Evolutionary conservation across 1,284 basidiomycete genomes (phyloP).

Genomic region (Anthracocystis walkeri): DNA sequence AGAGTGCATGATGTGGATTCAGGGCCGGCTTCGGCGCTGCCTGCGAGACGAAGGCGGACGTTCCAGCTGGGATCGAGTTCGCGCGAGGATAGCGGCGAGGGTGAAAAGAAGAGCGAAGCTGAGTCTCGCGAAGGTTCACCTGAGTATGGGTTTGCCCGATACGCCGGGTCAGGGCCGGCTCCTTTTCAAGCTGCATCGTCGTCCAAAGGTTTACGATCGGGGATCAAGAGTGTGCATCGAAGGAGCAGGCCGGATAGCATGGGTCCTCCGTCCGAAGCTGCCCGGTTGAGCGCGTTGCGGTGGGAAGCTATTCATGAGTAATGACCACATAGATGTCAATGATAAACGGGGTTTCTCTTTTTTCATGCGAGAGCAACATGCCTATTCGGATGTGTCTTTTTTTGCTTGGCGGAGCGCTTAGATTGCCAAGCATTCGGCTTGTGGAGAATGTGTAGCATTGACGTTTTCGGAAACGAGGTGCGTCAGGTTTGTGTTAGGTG

Average conservation of each 20-base stretch:
- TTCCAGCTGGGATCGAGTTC: constrained; percentile 42
- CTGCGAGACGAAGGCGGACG: constrained; percentile 41
- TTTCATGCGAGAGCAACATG: no score
- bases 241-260: constrained; percentile 46
- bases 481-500: neutral
- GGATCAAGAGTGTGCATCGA: constrained; percentile 28
- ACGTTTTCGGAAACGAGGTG: no score
- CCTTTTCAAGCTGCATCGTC: constrained; percentile 24
- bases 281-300: constrained; percentile 33
- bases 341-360: no score
- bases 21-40: constrained; percentile 11
- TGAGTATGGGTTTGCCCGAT: constrained; percentile 26
- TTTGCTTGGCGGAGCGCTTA: no score
- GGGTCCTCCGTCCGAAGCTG: constrained; percentile 50
- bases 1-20: constrained; percentile 9
- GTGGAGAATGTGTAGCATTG: no score
- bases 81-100: constrained; percentile 6
- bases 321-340: neutral
- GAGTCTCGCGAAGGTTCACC: constrained; percentile 6
- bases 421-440: no score
- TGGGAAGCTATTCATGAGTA: constrained; percentile 53
- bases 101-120: neutral
- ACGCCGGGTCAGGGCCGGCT: constrained; percentile 30
- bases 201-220: constrained; percentile 34
- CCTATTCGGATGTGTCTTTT: no score